phyloP scores from a whole-genome alignment of 192 early-diverging fungal species.

The Coemansia sp. region DNA sequence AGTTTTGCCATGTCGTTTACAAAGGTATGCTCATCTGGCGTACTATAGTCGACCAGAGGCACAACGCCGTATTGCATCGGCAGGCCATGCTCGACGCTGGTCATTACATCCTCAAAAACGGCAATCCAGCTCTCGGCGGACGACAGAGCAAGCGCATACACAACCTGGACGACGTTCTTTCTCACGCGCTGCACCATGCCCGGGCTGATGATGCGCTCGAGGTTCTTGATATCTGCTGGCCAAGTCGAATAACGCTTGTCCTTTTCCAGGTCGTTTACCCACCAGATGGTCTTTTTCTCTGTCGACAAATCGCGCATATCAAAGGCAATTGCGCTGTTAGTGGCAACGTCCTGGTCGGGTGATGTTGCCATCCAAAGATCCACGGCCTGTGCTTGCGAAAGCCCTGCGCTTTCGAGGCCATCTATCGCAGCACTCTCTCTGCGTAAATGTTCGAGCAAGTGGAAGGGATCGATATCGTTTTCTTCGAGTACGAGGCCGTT shows the following conservation, averaged over 20 bases:
- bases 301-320: conserved; percentile 73
- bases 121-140: conserved; percentile 55
- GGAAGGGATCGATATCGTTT: conserved; percentile 67
- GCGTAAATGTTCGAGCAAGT: conserved; percentile 61
- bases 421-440: conserved; percentile 58
- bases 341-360: conserved; percentile 2
- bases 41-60: conserved; percentile 59
- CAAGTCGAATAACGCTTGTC: conserved; percentile 77
- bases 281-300: conserved; percentile 62
- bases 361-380: conserved; percentile 21
- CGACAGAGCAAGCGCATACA: conserved; percentile 79
- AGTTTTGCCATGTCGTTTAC: conserved; percentile 40
- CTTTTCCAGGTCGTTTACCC: conserved; percentile 92
- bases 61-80: conserved; percentile 89
- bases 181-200: conserved; percentile 76
- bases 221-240: conserved; percentile 58
- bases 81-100: conserved; percentile 67
- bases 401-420: conserved; percentile 51
- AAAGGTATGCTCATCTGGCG: conserved; percentile 21
- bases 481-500: conserved; percentile 66
- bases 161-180: conserved; percentile 74
- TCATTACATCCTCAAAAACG: conserved; percentile 64
- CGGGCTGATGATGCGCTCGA: conserved; percentile 64
- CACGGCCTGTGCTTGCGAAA: conserved; percentile 31
- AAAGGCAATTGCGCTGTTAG: conserved; percentile 56